Evolutionary conservation across 306 rosid species (phyloP).

Genomic region (Senna tora): DNA sequence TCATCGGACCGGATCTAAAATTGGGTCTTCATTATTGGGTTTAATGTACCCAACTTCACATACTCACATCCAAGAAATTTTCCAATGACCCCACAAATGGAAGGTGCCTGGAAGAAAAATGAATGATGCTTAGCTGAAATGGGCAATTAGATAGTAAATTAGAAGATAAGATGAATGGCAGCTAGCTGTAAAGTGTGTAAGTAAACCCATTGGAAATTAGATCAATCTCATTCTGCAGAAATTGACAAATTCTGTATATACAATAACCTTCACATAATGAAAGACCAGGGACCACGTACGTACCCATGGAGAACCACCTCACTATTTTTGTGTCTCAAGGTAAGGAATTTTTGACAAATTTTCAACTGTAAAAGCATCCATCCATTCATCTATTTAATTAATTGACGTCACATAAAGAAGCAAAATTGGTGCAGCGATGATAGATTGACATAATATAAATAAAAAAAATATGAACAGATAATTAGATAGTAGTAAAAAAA

Average conservation of each 20-base stretch:
- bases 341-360: conserved; percentile 24
- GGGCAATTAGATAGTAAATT: not conserved
- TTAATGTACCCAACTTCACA: too few species aligned
- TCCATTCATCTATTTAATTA: conserved; percentile 31
- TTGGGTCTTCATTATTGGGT: too few species aligned
- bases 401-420: conserved; percentile 26
- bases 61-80: too few species aligned
- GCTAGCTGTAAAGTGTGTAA: too few species aligned
- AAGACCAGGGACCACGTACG: conserved; percentile 23
- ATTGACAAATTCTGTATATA: not conserved
- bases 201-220: conserved; percentile 34
- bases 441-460: conserved; percentile 21
- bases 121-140: conserved; percentile 41
- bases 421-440: conserved; percentile 27
- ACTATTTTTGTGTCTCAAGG: conserved; percentile 54
- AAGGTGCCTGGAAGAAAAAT: conserved; percentile 14
- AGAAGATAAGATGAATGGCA: conserved; percentile 29
- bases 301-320: conserved; percentile 45
- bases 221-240: not conserved
- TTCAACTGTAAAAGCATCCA: conserved; percentile 34
- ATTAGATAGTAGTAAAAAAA: not conserved
- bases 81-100: conserved; percentile 37
- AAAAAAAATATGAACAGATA: not conserved
- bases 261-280: conserved; percentile 29
- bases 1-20: too few species aligned